Evolutionary conservation across 441 rosid species (phyloP).

Genomic region (Arabidopsis lyrata): DNA sequence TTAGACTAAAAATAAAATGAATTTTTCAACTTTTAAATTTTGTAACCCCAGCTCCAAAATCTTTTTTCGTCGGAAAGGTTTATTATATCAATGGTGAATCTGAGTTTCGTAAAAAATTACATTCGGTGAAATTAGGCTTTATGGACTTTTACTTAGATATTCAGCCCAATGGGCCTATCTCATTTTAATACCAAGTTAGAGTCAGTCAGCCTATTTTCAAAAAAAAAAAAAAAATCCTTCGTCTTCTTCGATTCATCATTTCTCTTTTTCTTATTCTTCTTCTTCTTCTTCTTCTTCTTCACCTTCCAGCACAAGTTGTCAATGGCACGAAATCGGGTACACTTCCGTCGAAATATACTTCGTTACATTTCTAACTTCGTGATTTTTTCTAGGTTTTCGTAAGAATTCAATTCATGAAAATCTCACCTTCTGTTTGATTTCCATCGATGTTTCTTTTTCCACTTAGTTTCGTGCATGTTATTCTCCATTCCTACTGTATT

Average conservation of each 20-base stretch:
- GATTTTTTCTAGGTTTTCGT: conserved; percentile 12
- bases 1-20: too few relatives aligned
- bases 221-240: neutral
- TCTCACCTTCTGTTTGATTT: conserved; percentile 7
- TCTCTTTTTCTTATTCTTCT: neutral
- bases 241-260: conserved; percentile 14
- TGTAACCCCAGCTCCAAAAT: too few relatives aligned
- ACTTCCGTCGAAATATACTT: neutral
- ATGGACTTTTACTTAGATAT: neutral
- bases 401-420: neutral
- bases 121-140: too few relatives aligned
- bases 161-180: neutral
- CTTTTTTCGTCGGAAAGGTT: too few relatives aligned
- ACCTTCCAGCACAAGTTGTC: conserved; percentile 39
- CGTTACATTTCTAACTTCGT: neutral
- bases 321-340: conserved; percentile 83
- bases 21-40: too few relatives aligned
- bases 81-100: too few relatives aligned
- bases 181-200: neutral
- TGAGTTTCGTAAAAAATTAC: too few relatives aligned
- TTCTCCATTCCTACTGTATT: neutral
- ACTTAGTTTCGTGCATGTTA: neutral
- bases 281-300: conserved; percentile 37
- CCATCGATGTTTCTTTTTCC: neutral
- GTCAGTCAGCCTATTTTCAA: neutral